Conservation (phyloP, 345 rosid genomes). For the Eucalyptus curtisii region DNA sequence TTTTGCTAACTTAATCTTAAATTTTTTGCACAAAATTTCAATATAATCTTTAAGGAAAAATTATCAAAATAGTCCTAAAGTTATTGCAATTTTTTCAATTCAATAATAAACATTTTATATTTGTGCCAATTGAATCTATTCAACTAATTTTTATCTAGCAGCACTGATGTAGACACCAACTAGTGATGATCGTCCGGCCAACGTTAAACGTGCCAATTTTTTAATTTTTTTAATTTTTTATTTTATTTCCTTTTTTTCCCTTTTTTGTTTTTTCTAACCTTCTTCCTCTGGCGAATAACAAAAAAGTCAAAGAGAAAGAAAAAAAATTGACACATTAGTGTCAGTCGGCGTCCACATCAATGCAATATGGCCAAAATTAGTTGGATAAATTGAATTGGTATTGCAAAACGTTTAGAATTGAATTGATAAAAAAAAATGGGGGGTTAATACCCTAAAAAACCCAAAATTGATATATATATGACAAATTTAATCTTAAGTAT, state of each 20-base stretch:
- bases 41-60: no score
- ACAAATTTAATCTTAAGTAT: background rate
- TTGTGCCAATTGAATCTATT: no score
- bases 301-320: no score
- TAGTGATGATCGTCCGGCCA: rapidly evolving
- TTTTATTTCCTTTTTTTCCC: no score
- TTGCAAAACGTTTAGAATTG: rapidly evolving
- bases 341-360: rapidly evolving
- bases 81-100: no score
- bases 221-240: no score
- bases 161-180: no score
- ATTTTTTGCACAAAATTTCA: background rate
- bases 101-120: no score
- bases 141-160: no score
- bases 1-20: background rate
- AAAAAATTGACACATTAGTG: rapidly evolving
- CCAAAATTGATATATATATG: rapidly evolving
- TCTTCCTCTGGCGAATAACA: rapidly evolving
- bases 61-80: rapidly evolving
- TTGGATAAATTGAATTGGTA: rapidly evolving
- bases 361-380: rapidly evolving
- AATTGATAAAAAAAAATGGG: no score
- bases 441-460: rapidly evolving
- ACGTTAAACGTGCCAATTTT: rapidly evolving
- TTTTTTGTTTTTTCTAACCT: no score